These are phyloP conservation scores for Seminavis robusta DNA, from an alignment of 108 stramenopile genomes.

Conservation along the genomic window DNA sequence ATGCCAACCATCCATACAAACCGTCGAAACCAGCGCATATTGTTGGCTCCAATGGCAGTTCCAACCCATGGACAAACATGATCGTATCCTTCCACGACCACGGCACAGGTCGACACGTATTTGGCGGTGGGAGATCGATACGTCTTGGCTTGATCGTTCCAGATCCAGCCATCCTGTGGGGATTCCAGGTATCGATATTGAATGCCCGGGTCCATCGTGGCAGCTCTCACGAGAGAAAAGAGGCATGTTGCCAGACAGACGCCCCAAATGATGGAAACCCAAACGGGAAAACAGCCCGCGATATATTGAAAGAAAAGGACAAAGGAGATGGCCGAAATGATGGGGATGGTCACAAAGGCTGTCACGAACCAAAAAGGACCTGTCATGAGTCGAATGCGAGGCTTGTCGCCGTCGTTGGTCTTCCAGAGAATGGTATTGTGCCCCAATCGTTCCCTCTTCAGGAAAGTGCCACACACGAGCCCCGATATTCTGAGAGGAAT, in stretches of 20 bases:
- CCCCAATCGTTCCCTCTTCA: not conserved
- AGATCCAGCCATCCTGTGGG: constrained; percentile 47
- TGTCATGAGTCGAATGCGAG: no score
- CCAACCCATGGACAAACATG: constrained; percentile 81
- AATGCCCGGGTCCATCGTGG: constrained; percentile 61
- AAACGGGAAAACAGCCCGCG: constrained; percentile 14
- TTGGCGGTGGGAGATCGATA: constrained; percentile 71
- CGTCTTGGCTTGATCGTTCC: constrained; percentile 84
- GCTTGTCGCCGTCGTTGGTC: no score
- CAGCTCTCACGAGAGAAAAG: constrained; percentile 32
- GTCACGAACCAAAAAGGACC: not conserved
- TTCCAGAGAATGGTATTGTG: no score
- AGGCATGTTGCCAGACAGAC: constrained; percentile 10
- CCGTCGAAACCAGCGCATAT: constrained; percentile 74
- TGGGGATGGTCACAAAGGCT: not conserved
- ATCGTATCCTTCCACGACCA: constrained; percentile 86
- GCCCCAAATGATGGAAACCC: constrained; percentile 24
- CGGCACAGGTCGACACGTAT: constrained; percentile 80
- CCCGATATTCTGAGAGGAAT: no score
- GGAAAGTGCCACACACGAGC: not conserved
- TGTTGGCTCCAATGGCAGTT: constrained; percentile 85
- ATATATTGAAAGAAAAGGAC: constrained; percentile 5
- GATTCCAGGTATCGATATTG: constrained; percentile 28
- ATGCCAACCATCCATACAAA: constrained; percentile 19
- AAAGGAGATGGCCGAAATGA: constrained; percentile 11